phyloP scores from a whole-genome alignment of 768 basidiomycete genomes.

The Calocybe cyanea region DNA sequence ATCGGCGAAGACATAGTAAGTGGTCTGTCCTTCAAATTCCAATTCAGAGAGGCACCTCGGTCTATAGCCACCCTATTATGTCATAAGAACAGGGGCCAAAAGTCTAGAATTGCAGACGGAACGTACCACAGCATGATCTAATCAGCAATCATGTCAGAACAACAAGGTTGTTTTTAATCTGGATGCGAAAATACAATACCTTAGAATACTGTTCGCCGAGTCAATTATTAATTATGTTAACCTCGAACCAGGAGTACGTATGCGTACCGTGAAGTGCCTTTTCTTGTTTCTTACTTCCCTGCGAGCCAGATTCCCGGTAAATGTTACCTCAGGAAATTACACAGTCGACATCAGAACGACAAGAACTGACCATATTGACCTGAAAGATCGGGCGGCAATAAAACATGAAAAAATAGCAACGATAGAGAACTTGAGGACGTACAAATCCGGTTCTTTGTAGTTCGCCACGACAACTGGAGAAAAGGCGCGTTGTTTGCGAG shows the following conservation, averaged over 20 bases:
- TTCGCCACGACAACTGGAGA: slow-evolving; percentile 67
- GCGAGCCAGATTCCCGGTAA: too few species aligned
- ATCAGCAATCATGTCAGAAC: neutral
- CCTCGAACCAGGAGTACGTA: too few species aligned
- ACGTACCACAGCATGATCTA: slow-evolving; percentile 87
- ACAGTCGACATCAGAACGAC: too few species aligned
- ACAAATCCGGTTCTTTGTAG: slow-evolving; percentile 77
- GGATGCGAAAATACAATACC: too few species aligned
- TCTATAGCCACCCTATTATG: slow-evolving; percentile 85
- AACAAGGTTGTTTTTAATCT: too few species aligned
- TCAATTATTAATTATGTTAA: too few species aligned
- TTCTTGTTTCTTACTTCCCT: slow-evolving; percentile 90
- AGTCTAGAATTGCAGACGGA: neutral
- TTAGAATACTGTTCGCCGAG: slow-evolving; percentile 86
- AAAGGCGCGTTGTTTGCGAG: neutral
- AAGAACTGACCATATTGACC: slow-evolving; percentile 75
- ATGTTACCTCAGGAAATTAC: too few species aligned
- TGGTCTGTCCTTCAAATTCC: too few species aligned
- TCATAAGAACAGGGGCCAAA: neutral
- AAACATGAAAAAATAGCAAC: slow-evolving; percentile 3
- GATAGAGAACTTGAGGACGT: slow-evolving; percentile 24
- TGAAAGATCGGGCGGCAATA: slow-evolving; percentile 19
- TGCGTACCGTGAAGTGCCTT: slow-evolving; percentile 81
- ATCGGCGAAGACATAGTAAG: neutral
- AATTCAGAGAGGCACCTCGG: slow-evolving; percentile 57